Percentiles rank a stretch among this genome's conserved stretches.
phyloP scores from a whole-genome alignment of 306 rosid species.

The Macrotyloma uniflorum region DNA sequence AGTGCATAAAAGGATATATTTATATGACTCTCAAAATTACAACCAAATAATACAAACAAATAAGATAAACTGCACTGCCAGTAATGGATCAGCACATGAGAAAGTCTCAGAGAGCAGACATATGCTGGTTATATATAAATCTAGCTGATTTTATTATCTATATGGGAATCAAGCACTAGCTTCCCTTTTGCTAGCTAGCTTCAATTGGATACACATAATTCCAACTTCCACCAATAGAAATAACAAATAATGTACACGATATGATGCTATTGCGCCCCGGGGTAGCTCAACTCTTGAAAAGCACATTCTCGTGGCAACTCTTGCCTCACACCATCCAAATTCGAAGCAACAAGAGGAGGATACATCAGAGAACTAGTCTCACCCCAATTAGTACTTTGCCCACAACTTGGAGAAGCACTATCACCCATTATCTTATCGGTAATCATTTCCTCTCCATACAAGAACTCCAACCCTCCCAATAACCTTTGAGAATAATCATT shows the following conservation, averaged over 20 bases:
- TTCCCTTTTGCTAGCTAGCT: constrained; percentile 21
- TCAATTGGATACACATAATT: neutral
- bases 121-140: neutral
- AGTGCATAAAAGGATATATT: constrained; percentile 15
- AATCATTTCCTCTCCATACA: constrained; percentile 51
- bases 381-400: constrained; percentile 48
- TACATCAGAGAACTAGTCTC: constrained; percentile 49
- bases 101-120: neutral
- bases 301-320: constrained; percentile 38
- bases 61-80: constrained; percentile 26
- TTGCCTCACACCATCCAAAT: constrained; percentile 30
- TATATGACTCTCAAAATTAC: constrained; percentile 10
- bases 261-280: constrained; percentile 25
- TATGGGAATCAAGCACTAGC: constrained; percentile 28
- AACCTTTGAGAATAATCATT: constrained; percentile 39
- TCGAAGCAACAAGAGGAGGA: constrained; percentile 44
- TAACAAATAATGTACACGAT: constrained; percentile 13
- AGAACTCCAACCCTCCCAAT: constrained; percentile 55
- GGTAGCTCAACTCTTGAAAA: constrained; percentile 51
- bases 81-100: constrained; percentile 16
- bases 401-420: constrained; percentile 1
- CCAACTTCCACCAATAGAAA: neutral
- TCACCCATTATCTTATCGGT: constrained; percentile 13
- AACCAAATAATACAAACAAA: constrained; percentile 23
- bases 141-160: constrained; percentile 26